A percentile compares a stretch with the other conserved stretches of the same genome.
Conservation (phyloP, 2,329 filamentous ascomycete species). For the Botrytis pseudocinerea region DNA sequence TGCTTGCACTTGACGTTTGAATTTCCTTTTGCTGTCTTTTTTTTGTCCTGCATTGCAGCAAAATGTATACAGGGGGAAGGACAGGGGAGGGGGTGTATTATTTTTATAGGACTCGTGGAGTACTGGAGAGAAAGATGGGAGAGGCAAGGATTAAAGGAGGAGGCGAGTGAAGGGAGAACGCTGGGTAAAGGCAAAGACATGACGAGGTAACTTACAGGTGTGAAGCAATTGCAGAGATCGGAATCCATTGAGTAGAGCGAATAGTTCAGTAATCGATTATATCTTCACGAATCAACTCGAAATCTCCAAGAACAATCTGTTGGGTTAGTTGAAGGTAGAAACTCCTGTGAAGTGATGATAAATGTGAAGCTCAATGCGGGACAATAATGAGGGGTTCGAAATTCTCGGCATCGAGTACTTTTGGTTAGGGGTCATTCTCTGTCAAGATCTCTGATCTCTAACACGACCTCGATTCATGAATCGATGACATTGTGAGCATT, state of each 20-base stretch:
- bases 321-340: background rate
- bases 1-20: constrained; percentile 12
- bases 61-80: background rate
- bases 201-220: background rate
- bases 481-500: no score
- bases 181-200: background rate
- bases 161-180: background rate
- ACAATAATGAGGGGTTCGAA: constrained; percentile 18
- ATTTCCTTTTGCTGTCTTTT: background rate
- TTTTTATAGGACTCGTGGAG: constrained; percentile 4
- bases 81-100: background rate
- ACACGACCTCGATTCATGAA: background rate
- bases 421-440: background rate
- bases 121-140: constrained; percentile 10
- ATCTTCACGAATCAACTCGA: background rate
- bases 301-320: background rate
- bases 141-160: constrained; percentile 9
- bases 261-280: background rate
- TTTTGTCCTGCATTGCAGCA: constrained; percentile 13
- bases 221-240: background rate
- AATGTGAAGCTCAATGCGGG: constrained; percentile 13
- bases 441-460: background rate
- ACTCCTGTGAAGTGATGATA: background rate
- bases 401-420: background rate
- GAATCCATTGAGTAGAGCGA: background rate